Base-by-base conservation (phyloP, 1,284 basidiomycete genomes). In the Ustilago curta region DNA sequence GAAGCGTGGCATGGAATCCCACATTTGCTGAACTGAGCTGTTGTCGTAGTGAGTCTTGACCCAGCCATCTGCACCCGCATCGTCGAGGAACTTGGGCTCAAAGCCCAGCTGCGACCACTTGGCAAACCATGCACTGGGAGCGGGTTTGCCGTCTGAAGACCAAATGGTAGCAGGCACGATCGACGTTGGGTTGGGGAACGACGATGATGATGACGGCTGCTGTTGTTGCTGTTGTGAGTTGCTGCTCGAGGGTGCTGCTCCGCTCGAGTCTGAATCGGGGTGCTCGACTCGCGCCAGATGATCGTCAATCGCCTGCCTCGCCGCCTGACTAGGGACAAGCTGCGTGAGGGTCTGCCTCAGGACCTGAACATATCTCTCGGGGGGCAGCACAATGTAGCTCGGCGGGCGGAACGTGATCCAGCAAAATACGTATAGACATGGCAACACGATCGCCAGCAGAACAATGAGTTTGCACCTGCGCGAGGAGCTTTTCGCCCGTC, bases 71-170 rank as follows among this genome's bases (percentile, higher is more conserved):
- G 75, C 75, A 8, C 53, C 67, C 5, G 59, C 66, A 48, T 77
- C 75, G 58, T 73, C 65, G 55, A 73, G 69, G 55, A 77, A 77
- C 43, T 64, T 65, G 51, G 75, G 67, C 27, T 77, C 63, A 14
- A 74, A 74, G 48, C 75, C 75, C 71, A 70, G 66, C 47, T 70
- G 42, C 2, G 51, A 51, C 75, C 75, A 77, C 23, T 62, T 74
- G 45, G 56, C 25, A 27, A 51, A 66, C 73, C 73, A 76, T 1
- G 57, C 53, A 23, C 44, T 53, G 7, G 68, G 63, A 16, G 73
- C 60, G 5, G 73, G 73, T 58, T 67, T 71, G 54, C 59, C 61
- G 25, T 76, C 73, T 14, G 73, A 76, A 7, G 68, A 70, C 73
- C 73, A 76, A 39, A 76, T 67, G n/a, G 58, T 64, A 8, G 49